These are phyloP conservation scores for Paraglomus brasilianum DNA, from an alignment of 192 early-diverging fungal genomes.

Conservation along the genomic window DNA sequence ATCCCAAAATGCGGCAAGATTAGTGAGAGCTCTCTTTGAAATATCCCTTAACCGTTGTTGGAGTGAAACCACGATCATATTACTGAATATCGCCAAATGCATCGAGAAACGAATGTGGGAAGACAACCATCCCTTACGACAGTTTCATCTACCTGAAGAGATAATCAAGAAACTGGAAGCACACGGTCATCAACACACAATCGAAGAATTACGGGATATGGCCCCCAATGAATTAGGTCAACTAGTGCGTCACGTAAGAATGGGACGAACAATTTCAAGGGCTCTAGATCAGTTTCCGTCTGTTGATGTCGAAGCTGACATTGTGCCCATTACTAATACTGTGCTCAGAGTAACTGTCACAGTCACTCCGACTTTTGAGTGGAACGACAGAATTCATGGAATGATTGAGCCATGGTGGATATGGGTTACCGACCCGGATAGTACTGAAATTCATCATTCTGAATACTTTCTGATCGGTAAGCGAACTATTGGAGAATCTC, in stretches of 20 bases:
- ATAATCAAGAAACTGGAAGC: slow-evolving; percentile 76
- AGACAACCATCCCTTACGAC: slow-evolving; percentile 83
- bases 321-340: slow-evolving; percentile 92
- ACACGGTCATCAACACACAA: slow-evolving; percentile 41
- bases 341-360: slow-evolving; percentile 83
- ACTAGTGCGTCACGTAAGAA: slow-evolving; percentile 75
- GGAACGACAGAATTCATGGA: slow-evolving; percentile 94
- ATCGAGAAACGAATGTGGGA: slow-evolving; percentile 92
- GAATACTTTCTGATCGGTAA: slow-evolving; percentile 86
- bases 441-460: slow-evolving; percentile 87
- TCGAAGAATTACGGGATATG: slow-evolving; percentile 85
- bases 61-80: slow-evolving; percentile 76
- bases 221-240: slow-evolving; percentile 79
- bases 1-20: slow-evolving; percentile 89
- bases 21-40: slow-evolving; percentile 94
- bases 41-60: slow-evolving; percentile 88
- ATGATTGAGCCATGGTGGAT: slow-evolving; percentile 92
- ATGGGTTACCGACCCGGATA: slow-evolving; percentile 91
- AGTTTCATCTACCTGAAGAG: slow-evolving; percentile 75
- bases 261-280: slow-evolving; percentile 70
- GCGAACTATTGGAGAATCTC: slow-evolving; percentile 64
- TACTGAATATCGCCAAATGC: slow-evolving; percentile 83
- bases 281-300: slow-evolving; percentile 86
- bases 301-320: slow-evolving; percentile 72
- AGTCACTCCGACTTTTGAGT: slow-evolving; percentile 85